These are phyloP conservation scores for Colletotrichum costaricense DNA, from an alignment of 2,329 filamentous ascomycete genomes.

Conservation along the genomic window DNA sequence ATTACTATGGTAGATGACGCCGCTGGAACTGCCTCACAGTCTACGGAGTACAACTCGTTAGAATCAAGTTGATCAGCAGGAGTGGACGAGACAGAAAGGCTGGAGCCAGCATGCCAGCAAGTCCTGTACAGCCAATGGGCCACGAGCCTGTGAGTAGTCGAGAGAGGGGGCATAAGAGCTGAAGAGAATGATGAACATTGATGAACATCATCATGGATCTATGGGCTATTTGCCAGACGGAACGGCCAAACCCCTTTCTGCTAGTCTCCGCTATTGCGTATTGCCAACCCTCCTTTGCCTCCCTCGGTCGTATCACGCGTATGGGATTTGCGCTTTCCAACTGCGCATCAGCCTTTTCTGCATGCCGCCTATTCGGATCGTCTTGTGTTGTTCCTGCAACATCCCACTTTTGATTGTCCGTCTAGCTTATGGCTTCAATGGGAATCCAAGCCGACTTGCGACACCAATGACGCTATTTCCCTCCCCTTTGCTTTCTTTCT, in stretches of 20 bases:
- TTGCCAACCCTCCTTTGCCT: neutral
- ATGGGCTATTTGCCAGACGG: neutral
- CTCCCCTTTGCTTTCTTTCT: neutral
- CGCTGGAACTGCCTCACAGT: neutral
- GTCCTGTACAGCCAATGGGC: too few species aligned
- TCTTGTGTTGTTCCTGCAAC: neutral
- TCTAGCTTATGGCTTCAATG: neutral
- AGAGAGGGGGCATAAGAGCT: neutral
- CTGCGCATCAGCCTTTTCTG: neutral
- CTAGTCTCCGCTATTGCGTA: slow-evolving; percentile 14
- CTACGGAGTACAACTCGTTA: neutral
- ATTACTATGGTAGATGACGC: neutral
- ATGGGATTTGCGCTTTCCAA: slow-evolving; percentile 8
- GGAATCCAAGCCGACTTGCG: neutral
- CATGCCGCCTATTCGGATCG: slow-evolving; percentile 27
- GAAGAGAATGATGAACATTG: neutral
- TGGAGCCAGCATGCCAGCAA: neutral
- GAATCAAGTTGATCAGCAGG: neutral
- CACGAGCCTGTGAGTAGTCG: neutral
- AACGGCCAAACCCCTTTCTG: slow-evolving; percentile 19
- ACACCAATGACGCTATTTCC: neutral
- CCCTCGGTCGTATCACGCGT: slow-evolving; percentile 1
- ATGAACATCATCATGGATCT: neutral
- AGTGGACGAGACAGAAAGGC: neutral
- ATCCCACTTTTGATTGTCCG: slow-evolving; percentile 5